Conservation (phyloP, 331 rosid genomes). For the Arachis monticola region DNA sequence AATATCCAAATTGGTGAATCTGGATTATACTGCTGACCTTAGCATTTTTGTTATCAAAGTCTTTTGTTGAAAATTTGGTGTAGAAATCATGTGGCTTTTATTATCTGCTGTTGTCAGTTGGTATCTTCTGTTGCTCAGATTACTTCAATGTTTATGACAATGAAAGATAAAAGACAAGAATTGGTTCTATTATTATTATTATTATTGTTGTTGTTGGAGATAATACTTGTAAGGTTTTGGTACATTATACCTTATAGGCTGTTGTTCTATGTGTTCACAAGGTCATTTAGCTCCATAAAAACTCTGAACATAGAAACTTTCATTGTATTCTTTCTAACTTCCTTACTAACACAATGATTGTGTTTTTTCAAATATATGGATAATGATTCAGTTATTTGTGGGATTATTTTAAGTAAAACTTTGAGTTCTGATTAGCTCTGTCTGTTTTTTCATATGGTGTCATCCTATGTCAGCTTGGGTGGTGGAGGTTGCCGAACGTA, state of each 20-base stretch:
- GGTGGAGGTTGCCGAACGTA: slow-evolving; percentile 94
- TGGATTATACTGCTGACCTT: slow-evolving; percentile 12
- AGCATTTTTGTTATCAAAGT: slow-evolving; percentile 5
- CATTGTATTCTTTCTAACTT: not conserved
- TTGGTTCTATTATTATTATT: not conserved
- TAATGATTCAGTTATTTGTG: not conserved
- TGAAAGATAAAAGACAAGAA: not conserved
- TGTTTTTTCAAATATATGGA: not conserved
- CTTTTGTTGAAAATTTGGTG: not conserved
- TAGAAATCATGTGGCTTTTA: not conserved
- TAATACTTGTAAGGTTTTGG: not conserved
- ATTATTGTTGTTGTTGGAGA: not conserved
- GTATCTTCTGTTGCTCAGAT: slow-evolving; percentile 20
- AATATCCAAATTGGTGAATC: slow-evolving; percentile 26
- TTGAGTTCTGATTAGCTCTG: slow-evolving; percentile 15
- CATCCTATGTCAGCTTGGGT: slow-evolving; percentile 74
- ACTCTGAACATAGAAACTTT: slow-evolving; percentile 3
- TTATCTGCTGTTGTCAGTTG: not conserved
- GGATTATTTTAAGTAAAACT: not conserved
- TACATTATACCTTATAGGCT: slow-evolving; percentile 3
- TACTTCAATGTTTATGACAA: slow-evolving; percentile 12
- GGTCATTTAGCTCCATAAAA: not conserved
- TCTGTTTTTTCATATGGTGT: slow-evolving; percentile 32
- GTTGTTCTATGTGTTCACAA: not conserved
- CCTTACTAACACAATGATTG: not conserved